Conservation (phyloP, 305 asterid species). For the Solanum chacoense region DNA sequence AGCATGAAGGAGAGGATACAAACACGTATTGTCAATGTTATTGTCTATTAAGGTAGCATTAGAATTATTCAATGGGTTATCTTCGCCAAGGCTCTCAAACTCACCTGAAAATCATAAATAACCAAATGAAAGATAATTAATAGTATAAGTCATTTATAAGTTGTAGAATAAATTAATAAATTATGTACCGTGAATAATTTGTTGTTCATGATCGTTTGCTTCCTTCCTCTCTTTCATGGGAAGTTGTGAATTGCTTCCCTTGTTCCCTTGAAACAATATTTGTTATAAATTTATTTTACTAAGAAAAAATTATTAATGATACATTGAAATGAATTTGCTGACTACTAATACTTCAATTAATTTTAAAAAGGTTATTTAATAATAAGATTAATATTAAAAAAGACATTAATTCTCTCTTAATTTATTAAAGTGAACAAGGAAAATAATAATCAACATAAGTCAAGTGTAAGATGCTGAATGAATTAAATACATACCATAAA, state of each 20-base stretch:
- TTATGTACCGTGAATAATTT: background rate
- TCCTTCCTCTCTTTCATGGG: background rate
- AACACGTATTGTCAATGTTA: background rate
- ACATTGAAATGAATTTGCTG: background rate
- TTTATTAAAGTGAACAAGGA: background rate
- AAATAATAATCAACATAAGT: background rate
- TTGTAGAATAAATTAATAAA: background rate
- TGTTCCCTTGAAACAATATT: background rate
- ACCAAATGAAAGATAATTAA: background rate
- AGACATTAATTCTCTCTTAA: background rate
- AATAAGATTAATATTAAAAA: background rate
- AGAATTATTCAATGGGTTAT: background rate
- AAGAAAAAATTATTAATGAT: background rate
- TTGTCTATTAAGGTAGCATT: background rate
- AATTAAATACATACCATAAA: background rate
- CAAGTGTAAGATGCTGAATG: background rate
- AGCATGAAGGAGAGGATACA: background rate
- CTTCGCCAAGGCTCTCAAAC: background rate
- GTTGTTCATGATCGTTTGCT: background rate
- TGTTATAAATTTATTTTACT: background rate
- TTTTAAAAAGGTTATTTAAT: background rate
- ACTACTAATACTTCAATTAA: background rate
- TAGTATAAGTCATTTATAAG: background rate
- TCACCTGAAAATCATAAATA: background rate
- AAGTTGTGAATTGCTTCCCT: background rate